These are phyloP conservation scores for Claviceps lovelessii DNA, from an alignment of 2,329 filamentous ascomycete species.

Conservation along the genomic window DNA sequence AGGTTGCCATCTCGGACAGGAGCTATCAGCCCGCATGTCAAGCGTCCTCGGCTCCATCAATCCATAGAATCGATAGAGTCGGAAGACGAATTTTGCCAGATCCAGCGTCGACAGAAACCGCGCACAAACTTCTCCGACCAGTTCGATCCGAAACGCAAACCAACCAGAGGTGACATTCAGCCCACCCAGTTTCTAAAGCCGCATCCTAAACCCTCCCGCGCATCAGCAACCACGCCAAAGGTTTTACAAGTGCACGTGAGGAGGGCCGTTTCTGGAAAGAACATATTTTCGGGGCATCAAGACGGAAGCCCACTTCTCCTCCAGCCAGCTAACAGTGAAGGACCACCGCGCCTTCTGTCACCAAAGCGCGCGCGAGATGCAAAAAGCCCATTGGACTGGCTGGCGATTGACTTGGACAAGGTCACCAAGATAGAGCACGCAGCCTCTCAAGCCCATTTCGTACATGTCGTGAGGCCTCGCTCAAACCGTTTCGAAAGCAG, in stretches of 20 bases:
- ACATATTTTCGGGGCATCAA: conserved; percentile 1
- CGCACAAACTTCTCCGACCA: conserved; percentile 7
- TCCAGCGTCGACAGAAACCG: conserved; percentile 6
- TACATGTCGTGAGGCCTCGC: conserved; percentile 12
- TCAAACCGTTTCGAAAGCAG: neutral
- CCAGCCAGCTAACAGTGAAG: neutral
- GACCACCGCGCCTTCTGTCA: neutral
- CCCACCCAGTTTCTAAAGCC: conserved; percentile 10
- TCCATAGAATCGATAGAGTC: conserved; percentile 10
- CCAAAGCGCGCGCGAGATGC: neutral
- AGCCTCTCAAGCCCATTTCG: conserved; percentile 7
- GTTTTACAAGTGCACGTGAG: conserved; percentile 5
- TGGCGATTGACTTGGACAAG: conserved; percentile 3
- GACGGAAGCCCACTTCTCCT: conserved; percentile 2
- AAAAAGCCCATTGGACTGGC: conserved; percentile 1
- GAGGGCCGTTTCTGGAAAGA: conserved; percentile 14
- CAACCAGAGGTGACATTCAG: conserved; percentile 15
- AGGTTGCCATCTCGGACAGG: conserved; percentile 1
- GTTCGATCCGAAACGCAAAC: neutral
- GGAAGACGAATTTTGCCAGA: conserved; percentile 17
- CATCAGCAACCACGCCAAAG: neutral
- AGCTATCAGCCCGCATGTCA: conserved; percentile 6
- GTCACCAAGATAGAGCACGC: conserved; percentile 7
- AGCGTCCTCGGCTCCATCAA: conserved; percentile 5
- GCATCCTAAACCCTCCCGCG: neutral